Base-by-base conservation (phyloP, 2,329 filamentous ascomycete species). In the Davidsoniella eucalypti region DNA sequence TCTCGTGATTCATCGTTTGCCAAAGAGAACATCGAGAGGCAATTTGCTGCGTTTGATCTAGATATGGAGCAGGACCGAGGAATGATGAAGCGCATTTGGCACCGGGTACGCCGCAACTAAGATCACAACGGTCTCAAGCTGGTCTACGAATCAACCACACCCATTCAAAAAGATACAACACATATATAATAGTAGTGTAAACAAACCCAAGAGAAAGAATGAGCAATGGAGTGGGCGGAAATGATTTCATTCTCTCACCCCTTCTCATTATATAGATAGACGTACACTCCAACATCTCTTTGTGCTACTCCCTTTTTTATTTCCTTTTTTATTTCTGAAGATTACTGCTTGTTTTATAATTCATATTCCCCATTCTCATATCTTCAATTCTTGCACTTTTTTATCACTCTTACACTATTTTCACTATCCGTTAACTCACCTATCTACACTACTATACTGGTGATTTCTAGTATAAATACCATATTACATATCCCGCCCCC, bases 81-180 rank as follows among this genome's bases (percentile, higher is more conserved):
- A 4, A 68, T 76, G 2, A 71, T 82, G 59, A 80, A 75, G 65
- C 71, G 76, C 48, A 68, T 82, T 51, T 82, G 78, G 78, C 76
- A 81, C 55, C 71, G 69, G 53, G 73, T 82, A 38, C 45, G 49
- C 18, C 44, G 52, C 29, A 49, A 52, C 42, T 52, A 37, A 40
- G 33, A 36, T 23, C 16, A n/a, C 18, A 2, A 17, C 6, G 8
- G 12, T 33, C 29, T 33, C 12, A 9, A 9, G 29, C 12, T 33
- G 12, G 8, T 12, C 12, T 33, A 33, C 29, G 9, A 33, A 33
- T 10, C 8, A 33, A 5, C 4, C 4, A 5, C 21, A 23, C 5
- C 21, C 21, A 9, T 33, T 9, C 29, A 33, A 33, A 9, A 33
- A 23, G 21, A 23, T 5, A 33, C 29, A 33, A 9, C 4, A 33